Conservation (phyloP, 2,329 filamentous ascomycete genomes). For the Neopestalotiopsis clavispora region DNA sequence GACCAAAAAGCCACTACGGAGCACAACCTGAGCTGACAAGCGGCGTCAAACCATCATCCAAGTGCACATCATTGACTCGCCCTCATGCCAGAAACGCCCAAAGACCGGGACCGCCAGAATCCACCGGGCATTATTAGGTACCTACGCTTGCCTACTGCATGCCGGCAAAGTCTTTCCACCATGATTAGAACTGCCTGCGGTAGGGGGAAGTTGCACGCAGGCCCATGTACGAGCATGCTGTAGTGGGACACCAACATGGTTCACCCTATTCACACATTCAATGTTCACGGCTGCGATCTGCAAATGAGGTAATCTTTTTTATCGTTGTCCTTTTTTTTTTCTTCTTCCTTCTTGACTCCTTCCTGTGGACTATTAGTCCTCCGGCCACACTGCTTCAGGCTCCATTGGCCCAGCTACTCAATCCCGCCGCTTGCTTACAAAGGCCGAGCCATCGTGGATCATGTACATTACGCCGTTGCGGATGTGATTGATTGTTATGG, state of each 20-base stretch:
- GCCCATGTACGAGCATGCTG: background rate
- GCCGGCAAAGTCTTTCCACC: background rate
- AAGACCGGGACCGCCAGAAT: background rate
- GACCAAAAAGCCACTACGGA: background rate
- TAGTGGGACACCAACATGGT: background rate
- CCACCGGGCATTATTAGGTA: background rate
- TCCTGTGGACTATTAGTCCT: too few relatives aligned
- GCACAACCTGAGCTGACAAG: slow-evolving; percentile 1
- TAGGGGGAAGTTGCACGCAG: background rate
- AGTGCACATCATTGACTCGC: slow-evolving; percentile 1
- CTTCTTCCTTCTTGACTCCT: background rate
- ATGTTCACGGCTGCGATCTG: background rate
- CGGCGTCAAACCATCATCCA: background rate
- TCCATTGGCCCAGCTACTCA: background rate
- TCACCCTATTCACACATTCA: background rate
- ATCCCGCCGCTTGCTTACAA: background rate
- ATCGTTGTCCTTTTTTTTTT: background rate
- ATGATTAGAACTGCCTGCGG: background rate
- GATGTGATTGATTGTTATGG: background rate
- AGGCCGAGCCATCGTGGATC: background rate
- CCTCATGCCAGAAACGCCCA: background rate
- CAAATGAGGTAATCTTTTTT: background rate
- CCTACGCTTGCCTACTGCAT: background rate
- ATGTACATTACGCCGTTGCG: background rate
- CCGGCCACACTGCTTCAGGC: background rate